Percentiles rank a stretch among this genome's conserved stretches.
Evolutionary conservation across 495 filamentous ascomycete genomes (phyloP).

Genomic region (Aspergillus sparsus): DNA sequence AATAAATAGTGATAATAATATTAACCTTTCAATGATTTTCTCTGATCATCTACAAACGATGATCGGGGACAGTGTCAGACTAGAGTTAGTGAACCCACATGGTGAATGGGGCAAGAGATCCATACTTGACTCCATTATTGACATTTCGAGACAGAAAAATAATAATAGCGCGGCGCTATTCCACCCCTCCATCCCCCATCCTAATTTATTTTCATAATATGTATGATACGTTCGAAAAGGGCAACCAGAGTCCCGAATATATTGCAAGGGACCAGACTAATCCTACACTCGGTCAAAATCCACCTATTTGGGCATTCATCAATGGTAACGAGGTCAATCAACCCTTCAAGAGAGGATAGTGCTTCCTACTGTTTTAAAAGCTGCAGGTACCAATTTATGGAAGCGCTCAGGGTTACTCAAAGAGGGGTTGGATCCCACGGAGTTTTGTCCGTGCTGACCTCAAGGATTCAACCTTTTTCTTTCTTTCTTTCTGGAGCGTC

Average conservation of each 20-base stretch:
- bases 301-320: background rate
- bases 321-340: background rate
- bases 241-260: slow-evolving; percentile 4
- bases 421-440: no score
- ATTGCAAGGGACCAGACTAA: slow-evolving; percentile 8
- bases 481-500: no score
- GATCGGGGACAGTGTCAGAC: background rate
- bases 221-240: slow-evolving; percentile 9
- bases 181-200: background rate
- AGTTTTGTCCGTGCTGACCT: no score
- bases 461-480: no score
- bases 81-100: background rate
- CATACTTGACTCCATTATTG: background rate
- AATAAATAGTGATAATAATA: no score
- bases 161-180: slow-evolving; percentile 7
- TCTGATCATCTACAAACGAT: background rate
- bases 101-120: background rate
- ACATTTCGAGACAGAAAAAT: no score
- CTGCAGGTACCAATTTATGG: no score
- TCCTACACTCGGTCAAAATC: background rate
- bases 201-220: slow-evolving; percentile 7
- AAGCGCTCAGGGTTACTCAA: no score
- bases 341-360: no score
- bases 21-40: background rate
- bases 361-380: no score